phyloP scores from a whole-genome alignment of 2,329 filamentous ascomycete genomes.

The Penicillium psychrosexuale region DNA sequence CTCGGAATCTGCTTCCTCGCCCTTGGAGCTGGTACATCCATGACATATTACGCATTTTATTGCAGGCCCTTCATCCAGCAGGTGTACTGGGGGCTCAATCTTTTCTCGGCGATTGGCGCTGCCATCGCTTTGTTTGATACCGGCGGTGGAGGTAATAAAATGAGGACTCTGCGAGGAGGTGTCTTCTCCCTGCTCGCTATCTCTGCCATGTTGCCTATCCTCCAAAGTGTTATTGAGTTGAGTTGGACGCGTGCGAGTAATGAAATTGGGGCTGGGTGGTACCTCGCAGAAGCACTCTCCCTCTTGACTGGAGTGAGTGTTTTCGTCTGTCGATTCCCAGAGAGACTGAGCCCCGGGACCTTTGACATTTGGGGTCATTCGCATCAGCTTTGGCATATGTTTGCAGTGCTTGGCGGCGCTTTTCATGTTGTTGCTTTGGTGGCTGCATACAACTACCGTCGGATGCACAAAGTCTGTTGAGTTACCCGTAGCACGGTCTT shows the following conservation, averaged over 20 bases:
- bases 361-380: constrained; percentile 19
- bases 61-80: constrained; percentile 16
- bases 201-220: constrained; percentile 30
- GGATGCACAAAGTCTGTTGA: neutral
- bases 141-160: constrained; percentile 26
- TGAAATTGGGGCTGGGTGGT: constrained; percentile 14
- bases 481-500: neutral
- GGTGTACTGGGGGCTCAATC: constrained; percentile 25
- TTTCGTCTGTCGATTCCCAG: constrained; percentile 13
- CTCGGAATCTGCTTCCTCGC: constrained; percentile 26
- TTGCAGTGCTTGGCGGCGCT: constrained; percentile 11
- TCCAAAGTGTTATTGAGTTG: constrained; percentile 22
- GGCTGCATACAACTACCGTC: neutral
- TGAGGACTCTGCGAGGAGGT: constrained; percentile 24
- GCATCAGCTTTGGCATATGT: constrained; percentile 14
- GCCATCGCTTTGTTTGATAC: constrained; percentile 26
- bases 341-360: constrained; percentile 10
- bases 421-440: constrained; percentile 7
- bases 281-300: constrained; percentile 8
- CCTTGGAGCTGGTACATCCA: constrained; percentile 17
- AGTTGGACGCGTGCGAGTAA: constrained; percentile 19
- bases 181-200: constrained; percentile 24
- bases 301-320: constrained; percentile 7
- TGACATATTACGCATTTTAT: constrained; percentile 29
- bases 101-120: constrained; percentile 11